Evolutionary conservation across 2,329 filamentous ascomycete species (phyloP).

Genomic region (Exophiala alcalophila): DNA sequence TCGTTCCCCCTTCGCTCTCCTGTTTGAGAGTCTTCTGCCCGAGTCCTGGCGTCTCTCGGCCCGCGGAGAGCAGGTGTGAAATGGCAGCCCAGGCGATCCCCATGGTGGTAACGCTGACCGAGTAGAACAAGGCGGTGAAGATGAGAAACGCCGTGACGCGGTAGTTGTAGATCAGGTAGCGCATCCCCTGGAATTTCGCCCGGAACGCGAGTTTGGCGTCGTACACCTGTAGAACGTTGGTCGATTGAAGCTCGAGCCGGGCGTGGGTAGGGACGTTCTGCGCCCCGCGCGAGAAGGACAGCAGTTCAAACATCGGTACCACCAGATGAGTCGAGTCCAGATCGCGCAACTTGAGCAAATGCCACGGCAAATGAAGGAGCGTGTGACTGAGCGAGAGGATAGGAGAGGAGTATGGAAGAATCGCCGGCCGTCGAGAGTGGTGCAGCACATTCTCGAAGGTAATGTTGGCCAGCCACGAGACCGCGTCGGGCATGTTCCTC

Average conservation of each 20-base stretch:
- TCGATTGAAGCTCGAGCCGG: constrained; percentile 66
- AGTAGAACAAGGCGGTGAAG: constrained; percentile 73
- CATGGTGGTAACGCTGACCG: constrained; percentile 66
- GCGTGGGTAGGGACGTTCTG: constrained; percentile 53
- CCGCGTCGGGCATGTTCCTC: constrained; percentile 9
- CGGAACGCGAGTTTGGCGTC: constrained; percentile 64
- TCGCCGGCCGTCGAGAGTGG: constrained; percentile 67
- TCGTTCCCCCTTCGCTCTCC: constrained; percentile 10
- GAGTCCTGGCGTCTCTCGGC: constrained; percentile 15
- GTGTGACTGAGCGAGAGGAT: constrained; percentile 55
- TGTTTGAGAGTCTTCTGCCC: constrained; percentile 8
- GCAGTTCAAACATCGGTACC: constrained; percentile 69
- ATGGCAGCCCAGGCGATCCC: constrained; percentile 59
- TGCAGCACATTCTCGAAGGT: constrained; percentile 49
- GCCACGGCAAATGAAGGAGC: constrained; percentile 24
- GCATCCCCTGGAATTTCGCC: constrained; percentile 71
- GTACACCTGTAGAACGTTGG: constrained; percentile 63
- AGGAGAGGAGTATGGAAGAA: constrained; percentile 77
- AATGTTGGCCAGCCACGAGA: constrained; percentile 30
- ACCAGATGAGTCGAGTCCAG: constrained; percentile 62
- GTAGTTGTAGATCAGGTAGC: constrained; percentile 82
- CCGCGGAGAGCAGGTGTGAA: constrained; percentile 37
- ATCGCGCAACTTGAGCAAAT: constrained; percentile 34
- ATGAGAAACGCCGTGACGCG: constrained; percentile 65
- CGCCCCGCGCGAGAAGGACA: constrained; percentile 61